Percentiles rank a stretch among this genome's conserved stretches.
phyloP scores from a whole-genome alignment of 2,329 filamentous ascomycete genomes.

The Cordyceps farinosa region DNA sequence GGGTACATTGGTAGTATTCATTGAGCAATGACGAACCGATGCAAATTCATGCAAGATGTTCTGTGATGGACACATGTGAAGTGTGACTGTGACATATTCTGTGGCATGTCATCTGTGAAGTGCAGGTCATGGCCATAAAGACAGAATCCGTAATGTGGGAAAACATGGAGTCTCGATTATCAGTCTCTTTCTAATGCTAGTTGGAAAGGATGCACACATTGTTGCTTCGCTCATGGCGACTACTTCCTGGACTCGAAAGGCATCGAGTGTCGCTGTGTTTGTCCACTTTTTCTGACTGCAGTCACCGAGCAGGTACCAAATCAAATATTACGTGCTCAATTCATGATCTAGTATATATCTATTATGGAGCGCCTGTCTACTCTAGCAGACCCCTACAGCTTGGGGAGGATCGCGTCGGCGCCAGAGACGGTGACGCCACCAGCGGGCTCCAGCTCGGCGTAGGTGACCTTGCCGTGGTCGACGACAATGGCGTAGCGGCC shows the following conservation, averaged over 20 bases:
- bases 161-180: too few species aligned
- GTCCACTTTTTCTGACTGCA: neutral
- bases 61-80: neutral
- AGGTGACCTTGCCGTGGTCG: slow-evolving; percentile 78
- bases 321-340: neutral
- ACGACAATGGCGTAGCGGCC: slow-evolving; percentile 76
- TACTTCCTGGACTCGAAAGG: too few species aligned
- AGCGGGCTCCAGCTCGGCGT: slow-evolving; percentile 69
- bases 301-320: too few species aligned
- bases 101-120: too few species aligned
- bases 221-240: too few species aligned
- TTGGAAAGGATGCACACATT: too few species aligned
- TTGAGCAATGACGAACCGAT: slow-evolving; percentile 35
- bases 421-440: slow-evolving; percentile 46
- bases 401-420: slow-evolving; percentile 51
- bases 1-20: slow-evolving; percentile 40
- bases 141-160: too few species aligned
- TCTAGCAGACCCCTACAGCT: slow-evolving; percentile 39
- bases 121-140: too few species aligned
- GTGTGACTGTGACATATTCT: too few species aligned
- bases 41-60: slow-evolving; percentile 27
- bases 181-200: too few species aligned
- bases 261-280: too few species aligned
- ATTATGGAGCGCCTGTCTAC: slow-evolving; percentile 1
- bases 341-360: slow-evolving; percentile 10